These are phyloP conservation scores for Pestalotiopsis sp. DNA, from an alignment of 2,329 filamentous ascomycete genomes.

Conservation along the genomic window DNA sequence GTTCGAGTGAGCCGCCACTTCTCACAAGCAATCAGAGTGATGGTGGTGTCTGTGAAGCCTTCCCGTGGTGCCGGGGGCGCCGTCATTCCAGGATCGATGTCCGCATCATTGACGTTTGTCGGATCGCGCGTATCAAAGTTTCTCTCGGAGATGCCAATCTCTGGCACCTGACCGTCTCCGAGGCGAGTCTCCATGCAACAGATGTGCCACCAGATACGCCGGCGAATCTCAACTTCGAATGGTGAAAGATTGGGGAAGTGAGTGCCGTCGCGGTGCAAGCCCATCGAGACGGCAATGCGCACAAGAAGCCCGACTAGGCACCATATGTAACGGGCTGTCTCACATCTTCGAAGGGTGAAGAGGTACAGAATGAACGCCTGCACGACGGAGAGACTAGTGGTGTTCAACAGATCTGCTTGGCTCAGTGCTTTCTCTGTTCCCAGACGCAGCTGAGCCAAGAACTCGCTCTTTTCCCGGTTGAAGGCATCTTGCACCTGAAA, in stretches of 20 bases:
- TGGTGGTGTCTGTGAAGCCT: conserved; percentile 50
- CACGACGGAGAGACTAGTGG: conserved; percentile 50
- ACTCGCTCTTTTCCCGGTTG: conserved; percentile 38
- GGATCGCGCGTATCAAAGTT: conserved; percentile 61
- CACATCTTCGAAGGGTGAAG: conserved; percentile 50
- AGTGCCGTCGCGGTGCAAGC: conserved; percentile 60
- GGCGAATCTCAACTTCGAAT: conserved; percentile 63
- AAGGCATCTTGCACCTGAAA: conserved; percentile 36
- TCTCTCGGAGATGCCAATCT: conserved; percentile 59
- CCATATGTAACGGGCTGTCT: conserved; percentile 49
- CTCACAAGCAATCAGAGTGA: conserved; percentile 19
- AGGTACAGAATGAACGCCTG: conserved; percentile 56
- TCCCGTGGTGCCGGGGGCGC: conserved; percentile 37
- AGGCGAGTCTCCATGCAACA: conserved; percentile 62
- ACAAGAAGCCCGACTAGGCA: conserved; percentile 61
- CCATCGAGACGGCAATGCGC: conserved; percentile 60
- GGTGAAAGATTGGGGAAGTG: conserved; percentile 54
- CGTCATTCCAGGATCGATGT: conserved; percentile 40
- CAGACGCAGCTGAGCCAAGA: conserved; percentile 41
- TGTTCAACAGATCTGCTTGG: conserved; percentile 51
- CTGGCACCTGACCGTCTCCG: conserved; percentile 65
- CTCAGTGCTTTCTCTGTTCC: conserved; percentile 51
- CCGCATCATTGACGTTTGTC: conserved; percentile 50
- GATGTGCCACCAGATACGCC: conserved; percentile 63
- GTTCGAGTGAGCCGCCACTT: background rate